Evolutionary conservation across 352 stramenopile genomes (phyloP).

Genomic region (Globisporangium okanoganense): DNA sequence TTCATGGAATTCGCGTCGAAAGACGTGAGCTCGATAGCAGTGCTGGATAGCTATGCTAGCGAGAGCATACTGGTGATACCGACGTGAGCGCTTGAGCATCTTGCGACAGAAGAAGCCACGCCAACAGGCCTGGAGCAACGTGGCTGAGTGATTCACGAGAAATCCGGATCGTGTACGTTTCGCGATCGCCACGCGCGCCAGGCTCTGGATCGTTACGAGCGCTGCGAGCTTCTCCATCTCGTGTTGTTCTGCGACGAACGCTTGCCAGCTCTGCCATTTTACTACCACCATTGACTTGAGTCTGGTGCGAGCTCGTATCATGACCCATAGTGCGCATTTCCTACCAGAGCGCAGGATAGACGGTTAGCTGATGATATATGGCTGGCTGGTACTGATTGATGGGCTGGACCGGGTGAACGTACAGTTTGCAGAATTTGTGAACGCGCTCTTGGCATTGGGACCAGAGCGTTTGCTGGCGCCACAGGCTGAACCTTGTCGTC

Average conservation of each 20-base stretch:
- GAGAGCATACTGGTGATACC: conserved; percentile 31
- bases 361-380: background rate
- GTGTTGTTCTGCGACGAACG: conserved; percentile 15
- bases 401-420: background rate
- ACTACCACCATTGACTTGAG: conserved; percentile 22
- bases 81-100: conserved; percentile 29
- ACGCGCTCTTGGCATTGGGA: conserved; percentile 23
- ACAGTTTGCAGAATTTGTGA: conserved; percentile 47
- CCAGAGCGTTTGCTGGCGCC: conserved; percentile 20
- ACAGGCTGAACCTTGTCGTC: conserved; percentile 22
- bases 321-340: conserved; percentile 39
- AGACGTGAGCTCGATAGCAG: conserved; percentile 33
- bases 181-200: conserved; percentile 26
- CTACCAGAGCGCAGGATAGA: conserved; percentile 16
- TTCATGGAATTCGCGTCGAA: conserved; percentile 25
- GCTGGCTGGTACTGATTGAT: background rate
- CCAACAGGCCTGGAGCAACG: conserved; percentile 41
- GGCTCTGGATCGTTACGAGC: conserved; percentile 53
- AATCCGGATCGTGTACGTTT: conserved; percentile 21
- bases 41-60: conserved; percentile 34
- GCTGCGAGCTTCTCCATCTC: conserved; percentile 41
- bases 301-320: conserved; percentile 29
- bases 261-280: conserved; percentile 35
- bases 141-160: conserved; percentile 25
- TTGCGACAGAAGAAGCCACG: conserved; percentile 45